These are phyloP conservation scores for Triangularia setosa DNA, from an alignment of 2,329 filamentous ascomycete species.

Conservation along the genomic window DNA sequence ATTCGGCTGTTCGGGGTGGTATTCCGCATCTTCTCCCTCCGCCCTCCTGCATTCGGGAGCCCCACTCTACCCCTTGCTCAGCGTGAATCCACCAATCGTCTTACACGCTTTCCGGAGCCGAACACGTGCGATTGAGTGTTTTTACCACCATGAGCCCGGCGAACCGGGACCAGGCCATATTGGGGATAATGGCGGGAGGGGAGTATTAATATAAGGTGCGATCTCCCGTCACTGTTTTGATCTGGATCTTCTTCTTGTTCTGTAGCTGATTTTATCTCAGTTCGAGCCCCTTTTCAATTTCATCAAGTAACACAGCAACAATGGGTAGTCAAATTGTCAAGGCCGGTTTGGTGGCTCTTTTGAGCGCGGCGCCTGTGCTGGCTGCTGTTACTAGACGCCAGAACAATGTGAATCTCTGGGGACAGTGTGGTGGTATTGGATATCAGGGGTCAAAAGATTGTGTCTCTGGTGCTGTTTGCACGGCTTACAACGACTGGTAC, in stretches of 20 bases:
- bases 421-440: constrained; percentile 21
- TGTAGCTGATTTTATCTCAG: neutral
- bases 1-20: constrained; percentile 23
- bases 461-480: constrained; percentile 17
- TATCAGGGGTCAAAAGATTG: constrained; percentile 18
- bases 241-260: neutral
- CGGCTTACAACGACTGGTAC: constrained; percentile 20
- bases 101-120: constrained; percentile 18
- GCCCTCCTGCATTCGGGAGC: constrained; percentile 25
- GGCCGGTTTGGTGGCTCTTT: constrained; percentile 7
- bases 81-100: constrained; percentile 26
- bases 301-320: neutral
- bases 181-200: neutral
- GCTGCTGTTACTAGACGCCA: constrained; percentile 3
- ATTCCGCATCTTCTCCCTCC: constrained; percentile 27
- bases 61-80: constrained; percentile 8
- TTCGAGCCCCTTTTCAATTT: neutral
- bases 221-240: neutral
- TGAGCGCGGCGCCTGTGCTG: constrained; percentile 9
- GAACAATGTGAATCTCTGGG: constrained; percentile 9
- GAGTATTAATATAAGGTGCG: constrained; percentile 3
- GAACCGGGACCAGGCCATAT: neutral
- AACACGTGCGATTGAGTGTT: neutral
- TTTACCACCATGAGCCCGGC: neutral
- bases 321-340: constrained; percentile 10